Evolutionary conservation across 495 filamentous ascomycete genomes (phyloP).

Genomic region (Evansstolkia leycettana): DNA sequence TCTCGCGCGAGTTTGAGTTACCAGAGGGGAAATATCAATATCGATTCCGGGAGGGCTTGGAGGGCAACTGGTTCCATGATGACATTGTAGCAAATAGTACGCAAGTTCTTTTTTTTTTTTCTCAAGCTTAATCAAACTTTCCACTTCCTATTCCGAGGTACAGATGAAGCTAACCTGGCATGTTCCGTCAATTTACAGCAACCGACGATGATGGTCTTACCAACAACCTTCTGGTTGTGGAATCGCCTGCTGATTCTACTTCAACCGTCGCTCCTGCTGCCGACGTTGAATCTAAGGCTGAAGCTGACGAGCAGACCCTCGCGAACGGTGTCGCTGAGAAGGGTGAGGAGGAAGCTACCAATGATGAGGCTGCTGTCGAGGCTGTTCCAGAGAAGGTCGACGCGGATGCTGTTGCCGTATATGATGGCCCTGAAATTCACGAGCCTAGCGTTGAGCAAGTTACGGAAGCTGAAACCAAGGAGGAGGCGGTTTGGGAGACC

Average conservation of each 20-base stretch:
- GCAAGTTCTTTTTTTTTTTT: constrained; percentile 1
- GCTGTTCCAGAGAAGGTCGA: constrained; percentile 1
- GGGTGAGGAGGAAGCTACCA: constrained; percentile 2
- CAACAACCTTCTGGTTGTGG: constrained; percentile 5
- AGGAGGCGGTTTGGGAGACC: background rate
- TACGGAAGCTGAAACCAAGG: constrained; percentile 3
- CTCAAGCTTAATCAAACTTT: too few relatives aligned
- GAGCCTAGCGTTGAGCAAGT: constrained; percentile 4
- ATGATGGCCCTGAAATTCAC: constrained; percentile 1
- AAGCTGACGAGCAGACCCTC: background rate
- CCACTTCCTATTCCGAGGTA: too few relatives aligned
- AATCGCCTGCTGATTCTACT: constrained; percentile 2
- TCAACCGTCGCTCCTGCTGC: background rate
- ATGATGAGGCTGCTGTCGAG: too few relatives aligned
- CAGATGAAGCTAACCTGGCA: constrained; percentile 1
- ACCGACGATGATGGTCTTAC: background rate
- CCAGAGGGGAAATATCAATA: constrained; percentile 43
- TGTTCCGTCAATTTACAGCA: background rate
- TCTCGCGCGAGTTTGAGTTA: constrained; percentile 10
- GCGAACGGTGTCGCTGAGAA: constrained; percentile 3
- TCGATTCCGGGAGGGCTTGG: constrained; percentile 53
- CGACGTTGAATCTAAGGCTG: too few relatives aligned
- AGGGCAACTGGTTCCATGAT: constrained; percentile 55
- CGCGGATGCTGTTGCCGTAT: background rate
- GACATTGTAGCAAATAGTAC: constrained; percentile 40